Evolutionary conservation across 768 basidiomycete genomes (phyloP).

Genomic region (Serpula lacrymans): DNA sequence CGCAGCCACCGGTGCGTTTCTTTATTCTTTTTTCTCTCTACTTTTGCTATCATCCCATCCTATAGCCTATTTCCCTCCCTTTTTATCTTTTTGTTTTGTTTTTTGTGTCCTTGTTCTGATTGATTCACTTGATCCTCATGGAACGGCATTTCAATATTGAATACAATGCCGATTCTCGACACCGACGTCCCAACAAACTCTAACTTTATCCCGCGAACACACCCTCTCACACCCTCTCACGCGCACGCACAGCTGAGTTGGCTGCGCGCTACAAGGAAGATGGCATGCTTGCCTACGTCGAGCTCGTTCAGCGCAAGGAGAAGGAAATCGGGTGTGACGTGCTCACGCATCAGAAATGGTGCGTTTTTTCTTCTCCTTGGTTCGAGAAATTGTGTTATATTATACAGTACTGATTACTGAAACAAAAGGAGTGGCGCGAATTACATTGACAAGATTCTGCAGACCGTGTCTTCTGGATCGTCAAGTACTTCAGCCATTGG

Average conservation of each 20-base stretch:
- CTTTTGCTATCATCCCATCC: background rate
- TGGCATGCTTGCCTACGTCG: conserved; percentile 91
- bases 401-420: too few species aligned
- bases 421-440: conserved; percentile 80
- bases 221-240: background rate
- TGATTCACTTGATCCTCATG: too few species aligned
- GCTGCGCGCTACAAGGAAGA: conserved; percentile 78
- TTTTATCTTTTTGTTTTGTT: background rate
- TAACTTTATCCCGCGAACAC: conserved; percentile 10
- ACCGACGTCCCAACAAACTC: too few species aligned
- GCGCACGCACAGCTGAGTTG: conserved; percentile 59
- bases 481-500: conserved; percentile 83
- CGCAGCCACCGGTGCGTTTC: conserved; percentile 61
- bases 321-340: conserved; percentile 88
- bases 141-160: background rate
- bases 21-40: background rate
- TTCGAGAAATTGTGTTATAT: too few species aligned
- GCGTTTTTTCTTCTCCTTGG: conserved; percentile 13
- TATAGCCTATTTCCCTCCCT: conserved; percentile 3
- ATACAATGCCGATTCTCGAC: too few species aligned
- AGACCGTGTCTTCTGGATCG: conserved; percentile 81
- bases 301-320: conserved; percentile 84
- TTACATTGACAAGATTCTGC: conserved; percentile 84
- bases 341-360: conserved; percentile 94
- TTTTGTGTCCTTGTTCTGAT: too few species aligned